Conservation (phyloP, 2,329 filamentous ascomycete species). For the Epichloe sibirici region DNA sequence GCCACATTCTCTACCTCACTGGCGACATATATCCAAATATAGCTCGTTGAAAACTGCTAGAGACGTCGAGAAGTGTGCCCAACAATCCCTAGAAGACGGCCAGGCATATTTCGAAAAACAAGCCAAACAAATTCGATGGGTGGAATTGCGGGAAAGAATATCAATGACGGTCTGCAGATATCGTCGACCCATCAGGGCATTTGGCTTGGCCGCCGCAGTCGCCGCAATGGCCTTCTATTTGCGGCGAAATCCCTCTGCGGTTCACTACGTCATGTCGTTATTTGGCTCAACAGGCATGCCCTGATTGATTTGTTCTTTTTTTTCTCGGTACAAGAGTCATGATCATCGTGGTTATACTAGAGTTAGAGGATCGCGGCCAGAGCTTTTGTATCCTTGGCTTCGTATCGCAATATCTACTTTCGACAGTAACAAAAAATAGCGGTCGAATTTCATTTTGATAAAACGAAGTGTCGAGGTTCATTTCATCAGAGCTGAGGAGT, state of each 20-base stretch:
- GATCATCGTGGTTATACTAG: neutral
- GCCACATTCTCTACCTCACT: conserved; percentile 59
- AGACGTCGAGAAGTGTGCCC: conserved; percentile 32
- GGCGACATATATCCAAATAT: conserved; percentile 57
- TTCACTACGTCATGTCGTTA: conserved; percentile 16
- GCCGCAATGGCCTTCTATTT: conserved; percentile 58
- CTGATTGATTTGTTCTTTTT: neutral
- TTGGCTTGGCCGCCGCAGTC: conserved; percentile 53
- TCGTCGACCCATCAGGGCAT: conserved; percentile 47
- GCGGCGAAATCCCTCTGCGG: conserved; percentile 31
- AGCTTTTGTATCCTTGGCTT: neutral
- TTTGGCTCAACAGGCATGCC: conserved; percentile 10
- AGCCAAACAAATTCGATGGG: conserved; percentile 55
- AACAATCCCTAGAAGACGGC: conserved; percentile 54
- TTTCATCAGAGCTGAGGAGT: neutral
- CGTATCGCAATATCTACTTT: neutral
- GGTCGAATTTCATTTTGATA: neutral
- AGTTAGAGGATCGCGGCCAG: neutral
- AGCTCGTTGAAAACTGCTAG: conserved; percentile 81
- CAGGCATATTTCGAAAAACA: conserved; percentile 58
- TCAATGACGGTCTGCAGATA: conserved; percentile 44
- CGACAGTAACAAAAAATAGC: neutral
- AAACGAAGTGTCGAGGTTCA: neutral
- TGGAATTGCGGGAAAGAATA: conserved; percentile 33
- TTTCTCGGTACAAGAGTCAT: neutral